Evolutionary conservation across 2,329 filamentous ascomycete species (phyloP), one percentile per base, ranked within the genome.

Genomic region (Dryadomyces quercus-mongolicae): DNA sequence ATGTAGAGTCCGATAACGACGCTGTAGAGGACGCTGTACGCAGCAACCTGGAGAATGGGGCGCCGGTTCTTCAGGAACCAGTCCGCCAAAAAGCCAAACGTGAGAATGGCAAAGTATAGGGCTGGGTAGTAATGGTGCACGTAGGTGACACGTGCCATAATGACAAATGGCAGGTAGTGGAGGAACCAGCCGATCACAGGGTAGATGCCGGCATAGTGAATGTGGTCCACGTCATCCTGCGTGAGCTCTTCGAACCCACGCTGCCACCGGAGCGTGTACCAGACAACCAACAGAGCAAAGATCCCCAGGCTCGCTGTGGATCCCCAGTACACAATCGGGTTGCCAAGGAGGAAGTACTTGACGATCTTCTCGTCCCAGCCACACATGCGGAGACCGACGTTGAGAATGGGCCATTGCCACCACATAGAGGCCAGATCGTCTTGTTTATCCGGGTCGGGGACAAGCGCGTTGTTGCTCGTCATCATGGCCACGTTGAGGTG

Each of bases 401-500:
- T 77, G 44, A 98, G 82, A 59, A 98, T 82, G 20, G 93, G 93
- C 93, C 93, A 98, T 72, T 98, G 91, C 93, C 93, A 98, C 76
- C 91, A 96, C 61, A 90, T 78, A 15, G 93, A 98, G 36, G 93
- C 93, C 49, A 98, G 81, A 65, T 98, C 93, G 65, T 98, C 93
- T 70, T 98, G 93, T 80, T 98, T 98, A 69, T 98, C 93, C 5
- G 93, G 92, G 65, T 98, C 93, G 4, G 93, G 93, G 20, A 98
- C 89, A 48, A 98, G 82, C 22, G 93, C 93, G 66, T 98, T 98
- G 78, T 98, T 98, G 43, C 93, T 97, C 3, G 93, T 98, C 92
- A 97, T 96, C 93, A 98, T 98, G 59, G 93, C 93, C 58, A 98
- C 93, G 67, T 98, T 98, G 58, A 97, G 75, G 69, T 98, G 93